phyloP scores from a whole-genome alignment of 2,329 filamentous ascomycete species.

The Zalaria obscura region DNA sequence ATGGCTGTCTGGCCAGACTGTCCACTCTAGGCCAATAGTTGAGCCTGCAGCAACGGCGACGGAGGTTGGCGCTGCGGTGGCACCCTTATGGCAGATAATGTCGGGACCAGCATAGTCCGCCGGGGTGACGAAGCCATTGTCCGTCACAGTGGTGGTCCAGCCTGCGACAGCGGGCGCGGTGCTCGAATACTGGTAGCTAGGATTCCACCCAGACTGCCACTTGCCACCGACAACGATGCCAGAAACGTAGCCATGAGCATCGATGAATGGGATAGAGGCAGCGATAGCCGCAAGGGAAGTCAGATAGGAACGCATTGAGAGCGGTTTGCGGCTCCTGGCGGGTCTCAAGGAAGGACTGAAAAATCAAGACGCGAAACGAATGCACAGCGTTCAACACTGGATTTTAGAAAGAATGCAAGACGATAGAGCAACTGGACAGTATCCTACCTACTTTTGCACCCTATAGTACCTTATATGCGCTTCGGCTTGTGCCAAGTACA shows the following conservation, averaged over 20 bases:
- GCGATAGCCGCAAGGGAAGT: slow-evolving; percentile 3
- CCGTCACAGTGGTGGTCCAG: slow-evolving; percentile 22
- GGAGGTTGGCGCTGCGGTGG: slow-evolving; percentile 16
- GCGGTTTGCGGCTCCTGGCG: neutral
- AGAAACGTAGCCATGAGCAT: slow-evolving; percentile 30
- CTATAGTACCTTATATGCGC: too few species aligned
- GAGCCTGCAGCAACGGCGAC: slow-evolving; percentile 19
- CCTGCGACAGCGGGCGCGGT: slow-evolving; percentile 37
- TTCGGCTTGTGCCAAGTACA: too few species aligned
- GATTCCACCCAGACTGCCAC: slow-evolving; percentile 28
- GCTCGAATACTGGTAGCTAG: slow-evolving; percentile 36
- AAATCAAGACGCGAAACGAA: neutral
- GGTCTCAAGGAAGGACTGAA: neutral
- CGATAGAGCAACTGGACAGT: too few species aligned
- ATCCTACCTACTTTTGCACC: too few species aligned
- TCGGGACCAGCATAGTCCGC: slow-evolving; percentile 12
- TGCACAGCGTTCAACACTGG: neutral
- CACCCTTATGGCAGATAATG: slow-evolving; percentile 23
- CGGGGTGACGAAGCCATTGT: slow-evolving; percentile 22
- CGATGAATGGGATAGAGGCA: slow-evolving; percentile 19
- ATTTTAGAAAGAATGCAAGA: too few species aligned
- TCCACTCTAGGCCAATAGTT: slow-evolving; percentile 19
- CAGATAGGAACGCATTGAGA: neutral
- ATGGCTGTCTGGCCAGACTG: slow-evolving; percentile 20
- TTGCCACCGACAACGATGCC: slow-evolving; percentile 31